These are phyloP conservation scores for Arthrobotrys sphaeroides DNA, from an alignment of 2,329 filamentous ascomycete genomes.

Conservation along the genomic window DNA sequence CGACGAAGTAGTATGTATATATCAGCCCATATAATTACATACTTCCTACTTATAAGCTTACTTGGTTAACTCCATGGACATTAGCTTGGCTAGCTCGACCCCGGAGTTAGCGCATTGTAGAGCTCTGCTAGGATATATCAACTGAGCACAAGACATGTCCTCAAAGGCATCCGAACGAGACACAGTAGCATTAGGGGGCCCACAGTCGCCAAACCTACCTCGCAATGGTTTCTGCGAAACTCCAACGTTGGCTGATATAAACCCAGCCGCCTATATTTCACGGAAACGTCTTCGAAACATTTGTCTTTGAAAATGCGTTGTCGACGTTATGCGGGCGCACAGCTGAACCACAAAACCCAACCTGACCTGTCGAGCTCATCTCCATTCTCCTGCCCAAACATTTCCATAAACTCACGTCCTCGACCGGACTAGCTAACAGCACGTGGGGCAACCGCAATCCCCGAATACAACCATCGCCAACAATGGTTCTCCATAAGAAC, in stretches of 20 bases:
- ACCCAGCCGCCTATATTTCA: not conserved
- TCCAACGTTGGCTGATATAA: not conserved
- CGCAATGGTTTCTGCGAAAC: not conserved
- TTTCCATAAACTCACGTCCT: constrained; percentile 18
- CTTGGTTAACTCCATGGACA: too few species aligned
- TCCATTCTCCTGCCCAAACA: constrained; percentile 44
- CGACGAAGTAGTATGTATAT: too few species aligned
- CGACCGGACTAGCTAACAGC: not conserved
- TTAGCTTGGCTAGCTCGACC: too few species aligned
- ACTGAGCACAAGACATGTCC: not conserved
- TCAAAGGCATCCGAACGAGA: not conserved
- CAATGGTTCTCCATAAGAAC: constrained; percentile 58
- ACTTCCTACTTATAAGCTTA: too few species aligned
- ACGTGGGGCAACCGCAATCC: not conserved
- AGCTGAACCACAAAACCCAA: constrained; percentile 22
- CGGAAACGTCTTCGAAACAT: not conserved
- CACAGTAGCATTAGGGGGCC: not conserved
- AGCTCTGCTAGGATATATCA: not conserved
- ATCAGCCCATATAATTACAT: too few species aligned
- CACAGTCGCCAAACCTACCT: not conserved
- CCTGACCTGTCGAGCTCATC: not conserved
- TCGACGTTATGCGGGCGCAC: constrained; percentile 19
- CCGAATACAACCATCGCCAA: not conserved
- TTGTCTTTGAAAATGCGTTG: constrained; percentile 32
- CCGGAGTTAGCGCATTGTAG: too few species aligned